Base-by-base conservation (phyloP, 768 basidiomycete genomes). In the Floccularia luteovirens region DNA sequence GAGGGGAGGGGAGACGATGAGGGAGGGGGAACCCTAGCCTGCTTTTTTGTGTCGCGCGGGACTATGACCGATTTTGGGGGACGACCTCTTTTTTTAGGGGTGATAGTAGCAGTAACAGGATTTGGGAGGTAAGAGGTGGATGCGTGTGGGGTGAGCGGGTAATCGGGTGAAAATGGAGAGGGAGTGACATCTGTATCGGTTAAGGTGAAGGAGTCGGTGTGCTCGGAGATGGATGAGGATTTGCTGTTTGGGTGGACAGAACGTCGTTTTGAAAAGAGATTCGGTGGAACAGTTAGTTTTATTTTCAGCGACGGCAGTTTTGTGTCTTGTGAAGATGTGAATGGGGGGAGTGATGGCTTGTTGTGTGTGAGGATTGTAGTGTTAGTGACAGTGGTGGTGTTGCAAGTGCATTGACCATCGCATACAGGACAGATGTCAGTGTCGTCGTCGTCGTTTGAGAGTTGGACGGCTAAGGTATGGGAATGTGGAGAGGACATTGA, bases 391-490 rank as follows among this genome's bases (percentile, higher is more conserved):
- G 44, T 31, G 54, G 44, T 44, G 47, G 35, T 2, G 50, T 31
- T 19, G 44, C 87, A 90, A 22, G 83, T 89, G 69, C 87, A 90
- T 55, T 86, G 80, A 55, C 83, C 81, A 70, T 90, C 88, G 84
- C 87, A 90, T 48, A 90, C 85, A 5, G 86, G 87, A 60, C 87
- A 90, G 42, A 90, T 87, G 58, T 88, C 82, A 75, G 77, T 75
- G 71, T 86, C 83, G 56, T 89, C 87, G 61, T 84, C 81, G 66
- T 79, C 77, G 62, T 72, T 67, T 44, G 38, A 54, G 48, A 48
- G 50, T 2, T 14, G 2, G 57, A 51, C 53, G 67, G 59, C 74
- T 67, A 72, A 64, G 69, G 78, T 80, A 79, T 77, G 66, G 67
- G 75, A 62, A 69, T 75, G 71, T 76, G 78, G 63, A 77, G 69